Conservation (phyloP, 179 eudicot species). For the Silene coronaria region DNA sequence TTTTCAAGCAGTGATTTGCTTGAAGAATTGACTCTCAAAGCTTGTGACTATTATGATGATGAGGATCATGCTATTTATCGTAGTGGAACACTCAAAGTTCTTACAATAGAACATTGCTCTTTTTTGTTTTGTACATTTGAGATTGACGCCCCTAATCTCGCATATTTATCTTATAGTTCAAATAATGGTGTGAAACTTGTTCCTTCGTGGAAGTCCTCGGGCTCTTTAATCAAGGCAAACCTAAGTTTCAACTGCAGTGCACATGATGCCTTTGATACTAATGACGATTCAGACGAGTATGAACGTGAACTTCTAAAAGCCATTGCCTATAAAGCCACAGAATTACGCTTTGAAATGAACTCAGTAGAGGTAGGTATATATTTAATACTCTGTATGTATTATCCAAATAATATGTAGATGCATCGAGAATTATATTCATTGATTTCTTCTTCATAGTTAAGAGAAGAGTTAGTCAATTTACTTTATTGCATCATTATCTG, state of each 20-base stretch:
- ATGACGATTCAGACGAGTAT: neutral
- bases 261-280: neutral
- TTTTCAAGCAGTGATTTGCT: conserved; percentile 18
- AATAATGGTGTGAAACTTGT: neutral
- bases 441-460: no score
- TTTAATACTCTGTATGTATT: no score
- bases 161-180: no score
- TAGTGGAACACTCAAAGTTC: neutral
- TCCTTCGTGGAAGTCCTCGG: neutral
- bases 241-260: neutral
- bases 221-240: neutral
- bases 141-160: neutral
- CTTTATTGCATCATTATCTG: no score
- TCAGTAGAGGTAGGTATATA: neutral
- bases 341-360: neutral
- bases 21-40: conserved; percentile 12
- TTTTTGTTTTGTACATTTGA: neutral
- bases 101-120: neutral
- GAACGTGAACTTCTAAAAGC: neutral
- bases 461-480: no score
- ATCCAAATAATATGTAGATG: no score
- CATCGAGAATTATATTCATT: no score
- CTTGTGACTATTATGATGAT: neutral
- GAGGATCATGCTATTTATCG: neutral
- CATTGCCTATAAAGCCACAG: neutral